Evolutionary conservation across 148 eudicot species (phyloP), one percentile per base, ranked within the genome.

Genomic region (Rhododendron mucronatum): DNA sequence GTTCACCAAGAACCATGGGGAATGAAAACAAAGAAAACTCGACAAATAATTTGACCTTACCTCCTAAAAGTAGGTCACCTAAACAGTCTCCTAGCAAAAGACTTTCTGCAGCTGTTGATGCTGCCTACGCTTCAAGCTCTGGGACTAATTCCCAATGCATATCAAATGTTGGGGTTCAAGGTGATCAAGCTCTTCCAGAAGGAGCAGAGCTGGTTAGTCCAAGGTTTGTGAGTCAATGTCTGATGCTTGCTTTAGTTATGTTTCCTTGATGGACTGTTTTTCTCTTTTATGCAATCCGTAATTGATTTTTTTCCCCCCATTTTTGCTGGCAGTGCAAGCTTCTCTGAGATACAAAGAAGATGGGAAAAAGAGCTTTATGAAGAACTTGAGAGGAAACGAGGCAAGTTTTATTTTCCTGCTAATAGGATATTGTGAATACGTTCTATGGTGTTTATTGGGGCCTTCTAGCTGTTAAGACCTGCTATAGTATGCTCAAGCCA

Each of bases 321-420:
- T 47, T 69, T 53, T 48, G 37, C 69, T 87, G 45, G 81, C 88
- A 94, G 91, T 87, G 90, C 91, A 82, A 92, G 93, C 89, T 89
- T 90, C 85, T 82, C 91, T 81, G 96, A 94, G 88, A 94, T 91
- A 85, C 92, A 93, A 87, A 88, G 92, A 88, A 86, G 85, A 82
- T 95, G 98, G 98, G 90, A 91, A 88, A 95, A 93, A 87, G 98
- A 95, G 90, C 96, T 95, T 79, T 88, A 88, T 63, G 89, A 93
- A 88, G 98, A 95, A 87, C 94, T 95, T 53, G 94, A 92, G 87
- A 91, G 91, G 90, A 87, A 93, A 93, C 91, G 98, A 89, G 98
- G 98, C 88, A 91, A 86, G 90, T 85, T 26, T 82, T 77, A 35
- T 80, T 30, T 53, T 6, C 28, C 57, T 44, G 45, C 59, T 37